Percentiles rank a stretch among this genome's conserved stretches.
Evolutionary conservation across 2,329 filamentous ascomycete genomes (phyloP).

Genomic region (Lizonia empirigonia): DNA sequence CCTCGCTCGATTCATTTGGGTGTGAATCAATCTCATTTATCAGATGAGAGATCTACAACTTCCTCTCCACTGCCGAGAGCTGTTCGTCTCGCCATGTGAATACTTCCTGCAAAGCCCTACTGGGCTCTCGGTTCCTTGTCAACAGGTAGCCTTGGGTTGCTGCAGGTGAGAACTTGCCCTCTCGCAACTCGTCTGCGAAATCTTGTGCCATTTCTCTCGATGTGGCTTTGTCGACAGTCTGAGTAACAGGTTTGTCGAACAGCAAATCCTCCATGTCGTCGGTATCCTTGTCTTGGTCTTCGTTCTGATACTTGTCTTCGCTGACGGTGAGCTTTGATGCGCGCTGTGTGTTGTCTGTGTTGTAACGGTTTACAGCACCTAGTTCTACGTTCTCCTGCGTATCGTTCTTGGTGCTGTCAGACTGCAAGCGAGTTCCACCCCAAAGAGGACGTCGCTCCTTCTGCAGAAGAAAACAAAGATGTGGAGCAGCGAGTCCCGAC

Average conservation of each 20-base stretch:
- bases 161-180: conserved; percentile 57
- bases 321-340: not conserved
- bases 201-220: conserved; percentile 51
- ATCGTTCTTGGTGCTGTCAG: conserved; percentile 25
- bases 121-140: conserved; percentile 56
- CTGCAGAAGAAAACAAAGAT: no score
- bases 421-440: no score
- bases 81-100: conserved; percentile 48
- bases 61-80: not conserved
- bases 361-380: not conserved
- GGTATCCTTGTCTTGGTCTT: not conserved
- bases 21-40: no score
- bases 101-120: conserved; percentile 52
- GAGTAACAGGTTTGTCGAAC: conserved; percentile 13
- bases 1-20: not conserved
- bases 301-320: no score
- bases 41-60: no score
- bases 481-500: no score
- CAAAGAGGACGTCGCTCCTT: no score
- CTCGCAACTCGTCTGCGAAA: conserved; percentile 55
- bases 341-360: not conserved
- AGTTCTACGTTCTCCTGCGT: no score
- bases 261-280: conserved; percentile 17
- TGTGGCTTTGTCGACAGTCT: conserved; percentile 28
- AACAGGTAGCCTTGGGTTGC: conserved; percentile 61